phyloP scores from a whole-genome alignment of 2,329 filamentous ascomycete species.

The Colletotrichum melonis region DNA sequence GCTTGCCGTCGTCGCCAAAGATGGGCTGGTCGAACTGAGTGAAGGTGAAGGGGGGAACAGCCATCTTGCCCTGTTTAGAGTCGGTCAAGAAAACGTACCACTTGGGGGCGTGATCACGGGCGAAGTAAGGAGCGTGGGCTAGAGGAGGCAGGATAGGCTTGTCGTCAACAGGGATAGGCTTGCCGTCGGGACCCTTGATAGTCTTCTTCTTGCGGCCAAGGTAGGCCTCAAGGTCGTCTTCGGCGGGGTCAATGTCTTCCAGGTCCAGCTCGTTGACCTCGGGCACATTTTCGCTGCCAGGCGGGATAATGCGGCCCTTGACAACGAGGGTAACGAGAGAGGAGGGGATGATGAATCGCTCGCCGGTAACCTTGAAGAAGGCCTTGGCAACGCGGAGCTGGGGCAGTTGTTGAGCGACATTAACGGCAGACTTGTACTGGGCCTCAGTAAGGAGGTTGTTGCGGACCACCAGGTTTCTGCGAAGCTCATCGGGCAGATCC shows the following conservation, averaged over 20 bases:
- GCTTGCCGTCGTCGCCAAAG: conserved; percentile 81
- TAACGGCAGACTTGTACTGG: conserved; percentile 81
- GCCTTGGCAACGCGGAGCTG: conserved; percentile 87
- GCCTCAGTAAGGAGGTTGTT: conserved; percentile 76
- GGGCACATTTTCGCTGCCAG: conserved; percentile 81
- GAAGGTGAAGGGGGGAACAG: conserved; percentile 97
- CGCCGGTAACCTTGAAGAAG: conserved; percentile 98
- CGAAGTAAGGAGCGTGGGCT: conserved; percentile 90
- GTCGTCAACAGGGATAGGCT: conserved; percentile 66
- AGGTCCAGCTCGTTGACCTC: conserved; percentile 82
- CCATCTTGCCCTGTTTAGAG: conserved; percentile 93
- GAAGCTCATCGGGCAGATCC: conserved; percentile 80
- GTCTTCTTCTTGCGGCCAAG: conserved; percentile 78
- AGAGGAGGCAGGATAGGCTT: conserved; percentile 81
- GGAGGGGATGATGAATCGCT: conserved; percentile 90
- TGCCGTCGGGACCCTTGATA: conserved; percentile 71
- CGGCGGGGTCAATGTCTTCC: conserved; percentile 90
- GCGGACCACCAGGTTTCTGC: conserved; percentile 78
- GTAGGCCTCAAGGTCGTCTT: conserved; percentile 89
- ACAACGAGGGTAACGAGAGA: conserved; percentile 94
- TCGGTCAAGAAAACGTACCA: conserved; percentile 98
- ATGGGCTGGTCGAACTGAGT: conserved; percentile 91
- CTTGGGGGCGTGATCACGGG: conserved; percentile 87
- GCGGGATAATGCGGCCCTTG: conserved; percentile 93
- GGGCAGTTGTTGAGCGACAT: conserved; percentile 86